Percentiles rank a stretch among this genome's conserved stretches.
Conservation (phyloP, 2,329 filamentous ascomycete genomes). For the Fonsecaea pedrosoi region DNA sequence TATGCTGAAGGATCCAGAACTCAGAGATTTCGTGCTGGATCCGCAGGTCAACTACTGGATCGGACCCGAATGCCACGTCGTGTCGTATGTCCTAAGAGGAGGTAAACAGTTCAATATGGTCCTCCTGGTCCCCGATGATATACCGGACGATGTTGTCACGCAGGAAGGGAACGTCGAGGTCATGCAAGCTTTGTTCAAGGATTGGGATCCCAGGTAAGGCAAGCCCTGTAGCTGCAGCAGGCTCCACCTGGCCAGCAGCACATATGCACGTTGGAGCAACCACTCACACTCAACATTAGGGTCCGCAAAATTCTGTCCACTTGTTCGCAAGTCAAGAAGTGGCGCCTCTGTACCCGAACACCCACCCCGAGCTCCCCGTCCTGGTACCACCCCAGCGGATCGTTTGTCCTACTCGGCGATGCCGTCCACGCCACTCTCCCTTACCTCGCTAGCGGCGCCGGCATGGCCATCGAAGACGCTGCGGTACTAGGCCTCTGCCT, state of each 20-base stretch:
- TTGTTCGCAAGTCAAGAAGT: conserved; percentile 38
- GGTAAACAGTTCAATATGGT: conserved; percentile 58
- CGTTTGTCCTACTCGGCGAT: conserved; percentile 49
- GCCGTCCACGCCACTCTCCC: conserved; percentile 55
- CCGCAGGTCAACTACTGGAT: conserved; percentile 63
- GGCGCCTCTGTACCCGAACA: conserved; percentile 54
- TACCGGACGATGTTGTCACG: conserved; percentile 44
- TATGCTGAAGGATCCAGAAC: conserved; percentile 56
- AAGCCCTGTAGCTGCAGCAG: not conserved
- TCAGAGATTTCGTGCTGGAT: conserved; percentile 55
- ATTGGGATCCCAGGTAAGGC: conserved; percentile 50
- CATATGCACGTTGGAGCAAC: not conserved
- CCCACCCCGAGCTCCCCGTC: conserved; percentile 17
- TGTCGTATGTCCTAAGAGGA: conserved; percentile 55
- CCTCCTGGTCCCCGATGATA: conserved; percentile 55
- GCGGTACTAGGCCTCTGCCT: conserved; percentile 44
- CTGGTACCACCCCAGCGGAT: conserved; percentile 29
- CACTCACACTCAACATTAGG: conserved; percentile 15
- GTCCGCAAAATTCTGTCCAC: conserved; percentile 40
- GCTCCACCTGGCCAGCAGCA: not conserved
- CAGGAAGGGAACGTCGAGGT: conserved; percentile 46
- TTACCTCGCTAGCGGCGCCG: conserved; percentile 45
- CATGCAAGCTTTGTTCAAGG: conserved; percentile 43
- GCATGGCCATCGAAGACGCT: conserved; percentile 44
- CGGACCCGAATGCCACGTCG: conserved; percentile 60